These are phyloP conservation scores for Paramecium sonneborni DNA, from an alignment of 73 alveolate genomes.

Conservation along the genomic window DNA sequence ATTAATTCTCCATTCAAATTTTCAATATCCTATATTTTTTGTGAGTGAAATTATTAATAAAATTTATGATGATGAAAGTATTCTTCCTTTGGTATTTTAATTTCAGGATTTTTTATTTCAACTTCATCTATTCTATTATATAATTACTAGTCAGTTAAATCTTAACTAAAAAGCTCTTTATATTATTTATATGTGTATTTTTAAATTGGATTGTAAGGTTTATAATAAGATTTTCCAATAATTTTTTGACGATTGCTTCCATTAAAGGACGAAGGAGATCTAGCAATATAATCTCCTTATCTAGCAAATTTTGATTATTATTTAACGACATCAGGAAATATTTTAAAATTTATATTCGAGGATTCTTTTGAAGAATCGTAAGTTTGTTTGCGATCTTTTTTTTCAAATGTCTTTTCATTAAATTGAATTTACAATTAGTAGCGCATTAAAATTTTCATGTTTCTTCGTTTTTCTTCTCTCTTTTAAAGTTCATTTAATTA, in stretches of 20 bases:
- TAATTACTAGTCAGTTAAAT: neutral
- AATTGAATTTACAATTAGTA: neutral
- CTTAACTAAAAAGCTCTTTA: neutral
- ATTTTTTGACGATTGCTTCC: neutral
- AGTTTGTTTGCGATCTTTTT: neutral
- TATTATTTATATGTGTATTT: neutral
- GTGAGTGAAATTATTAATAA: neutral
- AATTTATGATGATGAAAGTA: neutral
- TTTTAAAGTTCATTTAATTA: neutral
- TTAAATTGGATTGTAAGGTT: neutral
- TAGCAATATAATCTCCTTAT: neutral
- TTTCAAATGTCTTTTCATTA: neutral
- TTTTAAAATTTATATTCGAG: neutral
- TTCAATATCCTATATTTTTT: neutral
- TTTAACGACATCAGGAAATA: neutral
- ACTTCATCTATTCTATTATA: neutral
- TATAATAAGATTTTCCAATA: neutral
- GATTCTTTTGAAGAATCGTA: slow-evolving; percentile 12
- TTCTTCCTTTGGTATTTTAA: neutral
- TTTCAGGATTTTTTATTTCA: neutral
- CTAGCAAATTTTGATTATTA: neutral
- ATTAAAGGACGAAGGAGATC: neutral
- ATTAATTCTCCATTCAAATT: neutral
- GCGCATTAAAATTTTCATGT: neutral
- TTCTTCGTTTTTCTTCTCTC: neutral